These are phyloP conservation scores for Hymenoscyphus occultus DNA, from an alignment of 2,329 filamentous ascomycete genomes.

Conservation along the genomic window DNA sequence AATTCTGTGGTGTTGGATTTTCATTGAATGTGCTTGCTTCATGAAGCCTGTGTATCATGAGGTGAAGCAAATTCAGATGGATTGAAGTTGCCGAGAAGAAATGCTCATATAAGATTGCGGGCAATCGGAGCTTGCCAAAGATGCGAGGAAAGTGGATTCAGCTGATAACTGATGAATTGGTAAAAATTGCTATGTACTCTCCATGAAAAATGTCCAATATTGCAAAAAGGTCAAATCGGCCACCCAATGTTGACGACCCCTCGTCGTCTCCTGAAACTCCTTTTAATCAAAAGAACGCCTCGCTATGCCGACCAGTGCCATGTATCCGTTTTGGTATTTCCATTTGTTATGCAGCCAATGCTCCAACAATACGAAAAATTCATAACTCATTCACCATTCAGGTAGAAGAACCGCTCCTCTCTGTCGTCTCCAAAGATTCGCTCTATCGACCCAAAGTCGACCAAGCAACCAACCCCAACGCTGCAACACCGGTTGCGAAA, in stretches of 20 bases:
- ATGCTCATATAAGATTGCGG: background rate
- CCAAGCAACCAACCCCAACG: slow-evolving; percentile 42
- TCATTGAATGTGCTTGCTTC: background rate
- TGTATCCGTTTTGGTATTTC: background rate
- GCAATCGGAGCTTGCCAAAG: background rate
- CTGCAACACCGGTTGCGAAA: slow-evolving; percentile 40
- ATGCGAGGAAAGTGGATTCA: background rate
- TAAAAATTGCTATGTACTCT: background rate
- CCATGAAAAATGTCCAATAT: background rate
- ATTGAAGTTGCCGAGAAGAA: background rate
- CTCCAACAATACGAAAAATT: background rate
- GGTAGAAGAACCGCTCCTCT: slow-evolving; percentile 37
- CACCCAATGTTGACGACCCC: background rate
- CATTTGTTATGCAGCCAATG: slow-evolving; percentile 1
- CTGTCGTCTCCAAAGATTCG: slow-evolving; percentile 43
- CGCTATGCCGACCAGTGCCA: background rate
- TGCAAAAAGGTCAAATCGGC: background rate
- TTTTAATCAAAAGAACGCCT: background rate
- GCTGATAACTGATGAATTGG: background rate
- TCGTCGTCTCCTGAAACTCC: background rate
- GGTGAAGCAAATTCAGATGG: background rate
- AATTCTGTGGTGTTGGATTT: background rate
- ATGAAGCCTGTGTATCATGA: background rate
- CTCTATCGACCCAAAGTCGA: slow-evolving; percentile 39
- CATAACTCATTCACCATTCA: slow-evolving; percentile 32